phyloP scores from a whole-genome alignment of 306 rosid genomes.

The Gleditsia sinensis region DNA sequence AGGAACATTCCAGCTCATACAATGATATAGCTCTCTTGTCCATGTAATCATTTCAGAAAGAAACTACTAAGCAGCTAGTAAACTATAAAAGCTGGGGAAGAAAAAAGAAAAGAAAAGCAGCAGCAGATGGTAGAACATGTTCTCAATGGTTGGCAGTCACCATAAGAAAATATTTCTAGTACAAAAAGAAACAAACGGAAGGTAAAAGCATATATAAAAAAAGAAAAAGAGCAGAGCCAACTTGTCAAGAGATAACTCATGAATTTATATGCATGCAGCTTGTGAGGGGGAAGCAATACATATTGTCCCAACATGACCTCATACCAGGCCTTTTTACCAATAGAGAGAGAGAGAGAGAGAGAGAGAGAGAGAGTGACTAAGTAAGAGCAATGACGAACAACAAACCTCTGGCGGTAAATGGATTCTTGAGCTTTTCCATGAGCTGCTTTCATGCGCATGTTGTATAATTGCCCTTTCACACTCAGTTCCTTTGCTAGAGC shows the following conservation, averaged over 20 bases:
- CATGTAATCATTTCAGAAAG: constrained; percentile 8
- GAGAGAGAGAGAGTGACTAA: not conserved
- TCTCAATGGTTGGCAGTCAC: not conserved
- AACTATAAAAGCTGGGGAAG: not conserved
- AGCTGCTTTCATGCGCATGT: constrained; percentile 93
- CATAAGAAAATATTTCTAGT: not conserved
- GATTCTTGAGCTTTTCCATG: constrained; percentile 97
- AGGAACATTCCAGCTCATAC: not conserved
- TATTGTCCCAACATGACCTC: not conserved
- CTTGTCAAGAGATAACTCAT: not conserved
- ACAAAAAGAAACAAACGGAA: not conserved
- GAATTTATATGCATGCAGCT: not conserved
- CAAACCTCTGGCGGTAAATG: constrained; percentile 94
- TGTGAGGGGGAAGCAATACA: not conserved
- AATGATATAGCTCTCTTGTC: not conserved
- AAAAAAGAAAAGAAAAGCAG: not conserved
- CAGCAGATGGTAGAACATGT: not conserved
- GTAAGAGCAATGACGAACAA: constrained; percentile 33
- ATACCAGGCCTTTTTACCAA: not conserved
- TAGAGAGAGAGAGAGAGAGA: not conserved
- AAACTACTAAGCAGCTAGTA: not conserved
- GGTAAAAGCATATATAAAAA: not conserved
- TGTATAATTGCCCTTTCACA: constrained; percentile 87
- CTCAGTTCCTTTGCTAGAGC: constrained; percentile 94
- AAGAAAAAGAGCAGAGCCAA: not conserved